phyloP scores from a whole-genome alignment of 768 basidiomycete species.

The Podaxis sp. region DNA sequence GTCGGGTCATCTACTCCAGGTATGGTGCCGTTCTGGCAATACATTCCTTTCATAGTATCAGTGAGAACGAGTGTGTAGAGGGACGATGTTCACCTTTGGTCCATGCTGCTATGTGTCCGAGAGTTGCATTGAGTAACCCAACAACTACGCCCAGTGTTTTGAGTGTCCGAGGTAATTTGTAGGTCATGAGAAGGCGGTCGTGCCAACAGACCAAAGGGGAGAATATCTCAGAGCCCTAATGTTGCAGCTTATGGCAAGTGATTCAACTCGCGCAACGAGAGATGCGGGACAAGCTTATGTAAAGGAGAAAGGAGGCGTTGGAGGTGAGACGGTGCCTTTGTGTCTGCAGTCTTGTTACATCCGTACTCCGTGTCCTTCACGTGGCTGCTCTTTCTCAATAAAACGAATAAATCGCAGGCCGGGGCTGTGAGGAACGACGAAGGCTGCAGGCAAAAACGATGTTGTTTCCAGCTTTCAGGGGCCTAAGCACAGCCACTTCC shows the following conservation, averaged over 20 bases:
- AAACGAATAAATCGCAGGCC: not conserved
- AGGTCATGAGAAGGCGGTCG: not conserved
- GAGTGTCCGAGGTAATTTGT: not conserved
- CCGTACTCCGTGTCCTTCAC: not conserved
- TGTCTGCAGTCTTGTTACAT: not conserved
- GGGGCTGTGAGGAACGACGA: not conserved
- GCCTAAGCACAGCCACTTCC: not conserved
- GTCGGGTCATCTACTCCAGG: slow-evolving; percentile 25
- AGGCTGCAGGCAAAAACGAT: not conserved
- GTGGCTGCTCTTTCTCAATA: not conserved
- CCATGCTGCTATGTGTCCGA: not conserved
- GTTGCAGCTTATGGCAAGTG: too few relatives aligned
- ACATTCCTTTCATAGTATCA: slow-evolving; percentile 22
- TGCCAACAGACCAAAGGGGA: not conserved
- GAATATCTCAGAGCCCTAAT: not conserved
- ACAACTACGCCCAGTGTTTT: not conserved
- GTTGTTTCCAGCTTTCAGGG: not conserved
- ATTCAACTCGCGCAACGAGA: not conserved
- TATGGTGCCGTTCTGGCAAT: slow-evolving; percentile 30
- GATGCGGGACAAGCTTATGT: not conserved
- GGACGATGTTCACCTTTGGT: not conserved
- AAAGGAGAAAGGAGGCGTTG: not conserved
- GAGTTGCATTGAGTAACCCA: not conserved
- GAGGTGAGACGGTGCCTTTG: not conserved
- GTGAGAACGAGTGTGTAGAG: not conserved